Base-by-base conservation (phyloP, 2,329 filamentous ascomycete genomes). In the Fusarium sp. region DNA sequence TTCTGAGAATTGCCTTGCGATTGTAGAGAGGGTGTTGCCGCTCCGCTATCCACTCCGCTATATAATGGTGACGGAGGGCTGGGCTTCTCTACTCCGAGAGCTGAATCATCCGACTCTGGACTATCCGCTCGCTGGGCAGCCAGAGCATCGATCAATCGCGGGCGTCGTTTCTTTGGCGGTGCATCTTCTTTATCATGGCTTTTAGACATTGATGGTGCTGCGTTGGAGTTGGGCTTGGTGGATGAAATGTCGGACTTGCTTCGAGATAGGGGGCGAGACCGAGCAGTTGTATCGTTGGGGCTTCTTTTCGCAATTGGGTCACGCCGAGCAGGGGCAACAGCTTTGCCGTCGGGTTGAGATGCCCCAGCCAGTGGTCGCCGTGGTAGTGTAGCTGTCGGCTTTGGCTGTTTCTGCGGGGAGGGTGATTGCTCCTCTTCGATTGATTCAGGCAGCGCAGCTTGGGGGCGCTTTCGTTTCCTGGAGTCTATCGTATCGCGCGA, bases 121-220 rank as follows among this genome's bases (percentile, higher is more conserved):
- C 70, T 76, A 7, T 75, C 72, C 13, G 74, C 71, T 31, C 70
- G 74, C 61, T 80, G 79, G 1, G 75, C 76, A 7, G 72, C 74
- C 17, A 81, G 63, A 1, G 77, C 69, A 66, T 81, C 79, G 29
- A 81, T 81, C 36, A 81, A 61, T 17, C 79, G 75, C n/a, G 66
- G 60, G 6, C 67, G 65, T 38, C 67, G 59, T 27, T 57, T 49
- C 37, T 56, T 64, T 13, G 64, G 54, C 39, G 51, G 29, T 23
- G 14, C 14, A n/a, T 49, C 50, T n/a, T 49, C 50, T n/a, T 52
- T 52, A 19, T 51, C 52, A 15, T 15, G 45, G 19, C 38, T 27
- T 38, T 57, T 61, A 3, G 41, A 19, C 6, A 21, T 29, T 29
- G 52, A n/a, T n/a, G 17, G 48, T 29, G 52, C 25, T 10, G 27